Percentiles rank a stretch among this genome's conserved stretches.
These are phyloP conservation scores for Medicago arabica DNA, from an alignment of 306 rosid species.

Conservation along the genomic window DNA sequence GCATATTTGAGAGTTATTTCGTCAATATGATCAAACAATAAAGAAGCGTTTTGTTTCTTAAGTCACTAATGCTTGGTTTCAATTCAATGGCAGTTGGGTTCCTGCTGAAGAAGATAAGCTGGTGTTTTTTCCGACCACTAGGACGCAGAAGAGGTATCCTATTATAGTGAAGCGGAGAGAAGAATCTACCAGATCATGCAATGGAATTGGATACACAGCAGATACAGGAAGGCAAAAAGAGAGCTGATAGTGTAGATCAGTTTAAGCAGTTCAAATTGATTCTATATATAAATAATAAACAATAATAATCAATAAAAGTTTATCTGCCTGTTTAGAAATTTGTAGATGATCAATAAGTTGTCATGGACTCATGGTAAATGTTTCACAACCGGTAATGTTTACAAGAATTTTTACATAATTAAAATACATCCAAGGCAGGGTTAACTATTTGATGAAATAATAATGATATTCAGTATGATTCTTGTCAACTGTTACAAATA, in stretches of 20 bases:
- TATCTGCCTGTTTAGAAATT: slow-evolving; percentile 16
- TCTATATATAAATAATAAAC: background rate
- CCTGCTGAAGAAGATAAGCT: slow-evolving; percentile 94
- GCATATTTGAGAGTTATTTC: background rate
- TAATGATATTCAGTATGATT: background rate
- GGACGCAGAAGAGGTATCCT: slow-evolving; percentile 92
- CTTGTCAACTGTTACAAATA: background rate
- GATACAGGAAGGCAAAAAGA: background rate
- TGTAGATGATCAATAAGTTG: slow-evolving; percentile 19
- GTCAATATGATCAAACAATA: slow-evolving; percentile 5
- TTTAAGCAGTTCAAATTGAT: slow-evolving; percentile 31
- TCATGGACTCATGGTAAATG: background rate
- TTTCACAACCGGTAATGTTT: background rate
- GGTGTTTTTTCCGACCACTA: slow-evolving; percentile 94
- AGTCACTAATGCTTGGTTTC: slow-evolving; percentile 32
- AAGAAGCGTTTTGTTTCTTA: background rate
- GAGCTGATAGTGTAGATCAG: slow-evolving; percentile 36
- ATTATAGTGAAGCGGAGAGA: slow-evolving; percentile 64
- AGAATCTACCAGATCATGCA: slow-evolving; percentile 11
- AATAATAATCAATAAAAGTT: slow-evolving; percentile 29
- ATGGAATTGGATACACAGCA: slow-evolving; percentile 24
- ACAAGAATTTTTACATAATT: background rate
- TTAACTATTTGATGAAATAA: background rate
- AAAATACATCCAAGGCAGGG: background rate
- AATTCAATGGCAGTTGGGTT: slow-evolving; percentile 70